These are phyloP conservation scores for Aphanomyces invadans DNA, from an alignment of 352 stramenopile species.

Conservation along the genomic window DNA sequence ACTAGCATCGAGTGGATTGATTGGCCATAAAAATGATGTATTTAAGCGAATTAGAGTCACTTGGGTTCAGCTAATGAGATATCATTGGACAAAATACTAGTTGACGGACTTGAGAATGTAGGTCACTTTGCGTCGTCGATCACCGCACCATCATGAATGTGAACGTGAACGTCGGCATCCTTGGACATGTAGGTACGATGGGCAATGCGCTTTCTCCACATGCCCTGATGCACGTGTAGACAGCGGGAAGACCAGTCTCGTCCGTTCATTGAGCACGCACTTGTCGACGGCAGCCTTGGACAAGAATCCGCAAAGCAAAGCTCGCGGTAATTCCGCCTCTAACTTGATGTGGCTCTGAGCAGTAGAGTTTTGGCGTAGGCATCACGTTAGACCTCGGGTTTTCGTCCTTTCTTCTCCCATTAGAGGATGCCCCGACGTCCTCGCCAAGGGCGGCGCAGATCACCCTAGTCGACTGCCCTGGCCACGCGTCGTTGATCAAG, in stretches of 20 bases:
- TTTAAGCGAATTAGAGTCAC: too few relatives aligned
- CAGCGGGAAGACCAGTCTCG: constrained; percentile 95
- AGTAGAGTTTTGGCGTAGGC: constrained; percentile 30
- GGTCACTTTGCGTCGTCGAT: too few relatives aligned
- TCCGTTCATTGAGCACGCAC: constrained; percentile 94
- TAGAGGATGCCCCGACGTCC: constrained; percentile 6
- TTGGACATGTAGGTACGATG: constrained; percentile 87
- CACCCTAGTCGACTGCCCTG: constrained; percentile 93
- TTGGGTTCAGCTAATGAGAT: too few relatives aligned
- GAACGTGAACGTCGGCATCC: constrained; percentile 98
- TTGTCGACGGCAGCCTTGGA: constrained; percentile 97
- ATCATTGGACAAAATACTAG: too few relatives aligned
- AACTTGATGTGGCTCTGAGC: background rate
- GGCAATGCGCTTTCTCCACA: background rate
- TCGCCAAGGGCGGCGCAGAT: constrained; percentile 83
- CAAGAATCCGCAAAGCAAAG: constrained; percentile 95
- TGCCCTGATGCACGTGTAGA: constrained; percentile 45
- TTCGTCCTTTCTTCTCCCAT: constrained; percentile 87
- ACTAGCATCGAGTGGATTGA: too few relatives aligned
- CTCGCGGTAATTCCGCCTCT: constrained; percentile 82
- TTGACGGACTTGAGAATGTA: too few relatives aligned
- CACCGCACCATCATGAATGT: too few relatives aligned
- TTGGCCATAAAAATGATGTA: too few relatives aligned
- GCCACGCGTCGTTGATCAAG: constrained; percentile 96
- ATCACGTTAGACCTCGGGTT: constrained; percentile 99